These are phyloP conservation scores for Blastobotrys malaysiensis DNA, from an alignment of 1,139 yeast species.

Conservation along the genomic window DNA sequence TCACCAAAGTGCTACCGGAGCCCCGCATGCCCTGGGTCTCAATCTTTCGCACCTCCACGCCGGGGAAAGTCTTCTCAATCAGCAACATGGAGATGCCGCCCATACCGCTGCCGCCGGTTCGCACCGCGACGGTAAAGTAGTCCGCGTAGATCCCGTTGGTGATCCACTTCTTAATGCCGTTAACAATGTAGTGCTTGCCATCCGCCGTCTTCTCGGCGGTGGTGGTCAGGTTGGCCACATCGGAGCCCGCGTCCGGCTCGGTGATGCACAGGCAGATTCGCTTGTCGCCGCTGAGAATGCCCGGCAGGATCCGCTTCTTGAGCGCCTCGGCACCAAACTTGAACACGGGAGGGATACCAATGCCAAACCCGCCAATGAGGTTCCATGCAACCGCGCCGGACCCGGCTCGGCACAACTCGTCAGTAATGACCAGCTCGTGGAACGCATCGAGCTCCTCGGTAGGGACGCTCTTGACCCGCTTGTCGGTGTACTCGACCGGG, in stretches of 20 bases:
- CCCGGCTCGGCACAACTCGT: constrained; percentile 38
- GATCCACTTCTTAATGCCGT: constrained; percentile 43
- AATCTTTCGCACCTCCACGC: constrained; percentile 37
- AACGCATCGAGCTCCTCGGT: constrained; percentile 36
- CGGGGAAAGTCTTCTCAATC: constrained; percentile 37
- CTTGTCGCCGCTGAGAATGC: constrained; percentile 35
- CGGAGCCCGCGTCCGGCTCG: constrained; percentile 43
- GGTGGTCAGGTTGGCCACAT: constrained; percentile 40
- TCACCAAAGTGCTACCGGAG: constrained; percentile 38
- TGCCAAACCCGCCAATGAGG: constrained; percentile 38
- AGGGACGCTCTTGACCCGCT: constrained; percentile 32
- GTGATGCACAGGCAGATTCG: constrained; percentile 40
- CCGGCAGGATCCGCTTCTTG: constrained; percentile 35
- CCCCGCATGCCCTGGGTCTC: constrained; percentile 39
- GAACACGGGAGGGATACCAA: constrained; percentile 39
- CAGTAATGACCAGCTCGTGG: constrained; percentile 36
- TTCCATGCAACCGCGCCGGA: constrained; percentile 40
- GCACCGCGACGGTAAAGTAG: constrained; percentile 42
- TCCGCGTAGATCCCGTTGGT: constrained; percentile 42
- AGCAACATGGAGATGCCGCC: constrained; percentile 39
- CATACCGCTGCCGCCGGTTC: constrained; percentile 41
- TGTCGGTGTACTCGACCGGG: constrained; percentile 33
- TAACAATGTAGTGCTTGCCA: constrained; percentile 40
- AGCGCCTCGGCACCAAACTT: constrained; percentile 33
- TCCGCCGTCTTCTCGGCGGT: constrained; percentile 37